Conservation (phyloP, 768 basidiomycete genomes). For the Naganishia kalamii region DNA sequence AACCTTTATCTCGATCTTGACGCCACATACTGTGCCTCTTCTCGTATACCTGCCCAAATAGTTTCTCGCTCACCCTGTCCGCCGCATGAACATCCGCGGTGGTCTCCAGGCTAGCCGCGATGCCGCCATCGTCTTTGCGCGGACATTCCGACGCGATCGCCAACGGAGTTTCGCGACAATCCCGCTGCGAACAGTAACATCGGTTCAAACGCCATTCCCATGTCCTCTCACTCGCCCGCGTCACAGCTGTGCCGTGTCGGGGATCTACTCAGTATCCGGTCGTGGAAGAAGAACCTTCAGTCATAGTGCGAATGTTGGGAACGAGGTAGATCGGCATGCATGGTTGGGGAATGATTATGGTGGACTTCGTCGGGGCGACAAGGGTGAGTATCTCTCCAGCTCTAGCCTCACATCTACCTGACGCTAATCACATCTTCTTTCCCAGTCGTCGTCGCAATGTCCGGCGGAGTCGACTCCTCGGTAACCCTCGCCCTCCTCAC, state of each 20-base stretch:
- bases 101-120: not conserved
- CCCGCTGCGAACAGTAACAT: not conserved
- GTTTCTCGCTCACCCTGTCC: no score
- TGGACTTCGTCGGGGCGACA: not conserved
- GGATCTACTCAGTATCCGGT: no score
- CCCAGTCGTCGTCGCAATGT: slow-evolving; percentile 93
- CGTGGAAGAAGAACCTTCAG: no score
- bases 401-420: not conserved
- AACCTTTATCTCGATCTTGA: not conserved
- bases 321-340: not conserved
- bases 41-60: no score
- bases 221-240: no score
- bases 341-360: slow-evolving; percentile 3
- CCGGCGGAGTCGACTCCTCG: slow-evolving; percentile 91
- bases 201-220: not conserved
- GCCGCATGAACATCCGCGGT: not conserved
- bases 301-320: not conserved
- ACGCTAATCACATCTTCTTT: no score
- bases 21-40: not conserved
- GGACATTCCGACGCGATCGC: not conserved
- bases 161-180: not conserved
- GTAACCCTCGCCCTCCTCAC: slow-evolving; percentile 73
- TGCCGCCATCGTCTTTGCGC: not conserved
- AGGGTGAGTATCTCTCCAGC: not conserved
- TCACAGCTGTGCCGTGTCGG: no score